These are phyloP conservation scores for Eutrema salsugineum DNA, from an alignment of 441 rosid species.

Conservation along the genomic window DNA sequence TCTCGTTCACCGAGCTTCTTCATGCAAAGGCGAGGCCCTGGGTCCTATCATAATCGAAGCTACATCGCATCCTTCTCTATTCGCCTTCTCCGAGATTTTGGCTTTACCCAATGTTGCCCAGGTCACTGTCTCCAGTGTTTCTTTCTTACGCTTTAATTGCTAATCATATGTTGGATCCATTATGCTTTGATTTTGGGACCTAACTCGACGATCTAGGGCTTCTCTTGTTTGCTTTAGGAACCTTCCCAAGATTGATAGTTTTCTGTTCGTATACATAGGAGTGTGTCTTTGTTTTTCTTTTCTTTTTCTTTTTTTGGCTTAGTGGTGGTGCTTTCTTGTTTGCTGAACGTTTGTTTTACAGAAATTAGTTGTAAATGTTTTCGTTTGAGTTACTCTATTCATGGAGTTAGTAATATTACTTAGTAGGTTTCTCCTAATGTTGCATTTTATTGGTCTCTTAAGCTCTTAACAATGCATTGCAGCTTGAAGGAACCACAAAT, in stretches of 20 bases:
- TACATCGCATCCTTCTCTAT: constrained; percentile 87
- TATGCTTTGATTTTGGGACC: not conserved
- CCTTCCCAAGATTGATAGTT: not conserved
- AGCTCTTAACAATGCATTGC: constrained; percentile 27
- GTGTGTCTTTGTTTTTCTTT: not conserved
- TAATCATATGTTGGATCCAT: not conserved
- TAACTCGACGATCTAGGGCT: not conserved
- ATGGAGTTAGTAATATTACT: not conserved
- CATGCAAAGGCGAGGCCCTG: constrained; percentile 53
- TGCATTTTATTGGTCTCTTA: not conserved
- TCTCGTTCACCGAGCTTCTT: constrained; percentile 64
- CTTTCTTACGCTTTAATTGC: not conserved
- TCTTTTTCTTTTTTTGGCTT: no score
- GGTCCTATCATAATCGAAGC: constrained; percentile 61
- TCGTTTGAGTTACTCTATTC: not conserved
- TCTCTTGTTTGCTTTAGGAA: not conserved
- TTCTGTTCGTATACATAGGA: not conserved
- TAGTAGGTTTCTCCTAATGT: not conserved
- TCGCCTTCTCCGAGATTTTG: constrained; percentile 97
- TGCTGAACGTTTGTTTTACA: not conserved
- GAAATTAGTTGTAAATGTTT: not conserved
- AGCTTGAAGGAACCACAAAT: constrained; percentile 81
- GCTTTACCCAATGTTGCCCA: constrained; percentile 56
- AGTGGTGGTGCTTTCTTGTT: not conserved
- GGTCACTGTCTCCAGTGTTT: constrained; percentile 34